A percentile compares a stretch with the other conserved stretches of the same genome.
Evolutionary conservation across 2,329 filamentous ascomycete genomes (phyloP).

Genomic region (Ophiocordyceps camponoti-saundersi): DNA sequence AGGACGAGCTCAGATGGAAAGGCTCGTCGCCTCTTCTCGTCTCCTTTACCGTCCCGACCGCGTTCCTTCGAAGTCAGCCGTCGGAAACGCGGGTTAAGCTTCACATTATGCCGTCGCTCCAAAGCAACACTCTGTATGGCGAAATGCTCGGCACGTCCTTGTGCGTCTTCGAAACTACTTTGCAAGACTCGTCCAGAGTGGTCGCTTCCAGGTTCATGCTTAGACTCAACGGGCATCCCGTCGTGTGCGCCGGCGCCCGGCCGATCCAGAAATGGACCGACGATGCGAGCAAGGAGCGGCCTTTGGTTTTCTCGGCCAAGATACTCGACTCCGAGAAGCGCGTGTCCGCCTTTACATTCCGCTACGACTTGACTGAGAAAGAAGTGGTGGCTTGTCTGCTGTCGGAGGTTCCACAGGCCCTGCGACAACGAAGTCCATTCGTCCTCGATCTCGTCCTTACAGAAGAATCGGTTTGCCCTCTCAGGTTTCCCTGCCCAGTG

Average conservation of each 20-base stretch:
- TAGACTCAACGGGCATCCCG: conserved; percentile 13
- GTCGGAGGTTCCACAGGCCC: conserved; percentile 18
- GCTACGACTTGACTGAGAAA: conserved; percentile 18
- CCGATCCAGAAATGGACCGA: conserved; percentile 6
- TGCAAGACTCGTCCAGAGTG: conserved; percentile 13
- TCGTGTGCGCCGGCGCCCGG: conserved; percentile 8
- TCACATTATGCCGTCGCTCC: conserved; percentile 9
- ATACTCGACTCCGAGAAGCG: conserved; percentile 11
- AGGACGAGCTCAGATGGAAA: conserved; percentile 18
- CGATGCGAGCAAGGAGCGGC: conserved; percentile 6
- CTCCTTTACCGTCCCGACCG: conserved; percentile 22
- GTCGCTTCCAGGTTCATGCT: conserved; percentile 20
- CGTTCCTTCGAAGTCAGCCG: conserved; percentile 16
- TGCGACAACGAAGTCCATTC: conserved; percentile 21
- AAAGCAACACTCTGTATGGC: conserved; percentile 9
- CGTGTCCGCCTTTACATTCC: conserved; percentile 20
- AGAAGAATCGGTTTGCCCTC: conserved; percentile 12
- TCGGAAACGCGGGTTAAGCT: conserved; percentile 15
- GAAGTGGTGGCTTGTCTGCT: conserved; percentile 18
- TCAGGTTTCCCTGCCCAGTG: conserved; percentile 24
- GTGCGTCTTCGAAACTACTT: conserved; percentile 14
- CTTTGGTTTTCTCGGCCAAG: conserved; percentile 12
- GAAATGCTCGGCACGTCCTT: conserved; percentile 10
- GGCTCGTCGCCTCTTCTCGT: conserved; percentile 21
- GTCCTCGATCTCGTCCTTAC: conserved; percentile 23